A percentile compares a stretch with the other conserved stretches of the same genome.
phyloP scores from a whole-genome alignment of 2,329 filamentous ascomycete genomes.

The Apiospora hydei region DNA sequence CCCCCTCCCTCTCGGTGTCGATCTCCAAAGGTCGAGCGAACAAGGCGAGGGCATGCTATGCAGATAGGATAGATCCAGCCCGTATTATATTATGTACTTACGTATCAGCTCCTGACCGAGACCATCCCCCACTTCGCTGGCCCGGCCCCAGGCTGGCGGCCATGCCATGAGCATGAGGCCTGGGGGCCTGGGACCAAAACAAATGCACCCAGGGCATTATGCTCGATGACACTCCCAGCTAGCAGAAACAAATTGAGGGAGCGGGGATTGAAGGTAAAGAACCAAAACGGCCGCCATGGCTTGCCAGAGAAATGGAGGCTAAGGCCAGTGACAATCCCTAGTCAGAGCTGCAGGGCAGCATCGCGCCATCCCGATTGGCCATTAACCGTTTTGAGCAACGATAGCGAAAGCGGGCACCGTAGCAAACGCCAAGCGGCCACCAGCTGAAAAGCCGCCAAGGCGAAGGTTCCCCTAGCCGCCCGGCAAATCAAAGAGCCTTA shows the following conservation, averaged over 20 bases:
- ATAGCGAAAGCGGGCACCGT: background rate
- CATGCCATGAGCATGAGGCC: too few species aligned
- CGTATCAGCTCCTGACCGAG: background rate
- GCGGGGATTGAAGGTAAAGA: background rate
- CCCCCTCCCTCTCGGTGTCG: too few species aligned
- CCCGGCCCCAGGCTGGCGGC: too few species aligned
- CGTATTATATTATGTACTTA: background rate
- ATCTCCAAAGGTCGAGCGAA: background rate
- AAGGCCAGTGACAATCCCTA: background rate
- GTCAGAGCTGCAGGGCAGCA: background rate
- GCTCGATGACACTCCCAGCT: background rate
- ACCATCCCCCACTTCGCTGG: background rate
- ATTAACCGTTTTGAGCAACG: background rate
- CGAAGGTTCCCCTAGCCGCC: too few species aligned
- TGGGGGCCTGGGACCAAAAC: background rate
- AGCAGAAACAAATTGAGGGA: background rate
- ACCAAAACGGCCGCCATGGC: background rate
- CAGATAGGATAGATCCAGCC: background rate
- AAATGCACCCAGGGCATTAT: background rate
- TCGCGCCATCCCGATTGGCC: background rate
- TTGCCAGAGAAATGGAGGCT: background rate
- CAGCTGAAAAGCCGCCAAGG: too few species aligned
- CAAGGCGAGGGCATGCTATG: background rate
- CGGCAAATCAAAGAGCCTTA: too few species aligned
- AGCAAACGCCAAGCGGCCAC: too few species aligned